Base-by-base conservation (phyloP, 108 stramenopile genomes). In the Cyclotella sp. region DNA sequence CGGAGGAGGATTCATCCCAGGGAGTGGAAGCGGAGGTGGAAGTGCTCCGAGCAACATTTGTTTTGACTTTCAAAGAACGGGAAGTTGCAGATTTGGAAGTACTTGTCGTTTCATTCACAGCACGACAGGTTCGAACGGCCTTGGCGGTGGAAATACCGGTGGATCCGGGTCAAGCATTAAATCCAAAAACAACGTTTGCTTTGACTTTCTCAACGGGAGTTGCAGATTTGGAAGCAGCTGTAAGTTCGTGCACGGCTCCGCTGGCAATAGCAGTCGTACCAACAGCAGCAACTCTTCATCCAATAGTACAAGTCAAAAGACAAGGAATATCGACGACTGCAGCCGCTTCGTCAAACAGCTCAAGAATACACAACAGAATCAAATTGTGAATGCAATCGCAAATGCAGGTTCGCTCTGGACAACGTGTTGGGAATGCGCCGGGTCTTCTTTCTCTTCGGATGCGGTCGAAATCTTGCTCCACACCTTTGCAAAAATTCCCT, bases 101-200 rank as follows among this genome's bases (percentile, higher is more conserved):
- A 79, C 34, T 46, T 79, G 78, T 21, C 64, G 39, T 29, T 79
- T 66, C 41, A 57, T 41, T 19, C 78, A 79, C 72, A 61, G 71
- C 46, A 60, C 18, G 30, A 30, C 41, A 41, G 45, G 34, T 12
- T 21, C 46, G 4, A 18, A 53, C 9, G 39, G n/a, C 53, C n/a
- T 30, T 22, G 21, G 30, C 9, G 51, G 39, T 3, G 18, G 68
- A 11, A 55, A 9, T 22, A 41, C 4, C 8, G 21, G 22, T 30
- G 51, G 30, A 9, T 10, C 40, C 10, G 7, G 22, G n/a, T n/a
- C n/a, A n/a, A n/a, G n/a, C n/a, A n/a, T n/a, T n/a, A 67, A 28
- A 7, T 14, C 12, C 66, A 44, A 39, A 15, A 24, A 9, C 24
- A 39, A 43, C 15, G 43, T 40, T 19, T 46, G 68, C 54, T 44